Conservation (phyloP, 2,329 filamentous ascomycete species). For the Cercospora nicotianae region DNA sequence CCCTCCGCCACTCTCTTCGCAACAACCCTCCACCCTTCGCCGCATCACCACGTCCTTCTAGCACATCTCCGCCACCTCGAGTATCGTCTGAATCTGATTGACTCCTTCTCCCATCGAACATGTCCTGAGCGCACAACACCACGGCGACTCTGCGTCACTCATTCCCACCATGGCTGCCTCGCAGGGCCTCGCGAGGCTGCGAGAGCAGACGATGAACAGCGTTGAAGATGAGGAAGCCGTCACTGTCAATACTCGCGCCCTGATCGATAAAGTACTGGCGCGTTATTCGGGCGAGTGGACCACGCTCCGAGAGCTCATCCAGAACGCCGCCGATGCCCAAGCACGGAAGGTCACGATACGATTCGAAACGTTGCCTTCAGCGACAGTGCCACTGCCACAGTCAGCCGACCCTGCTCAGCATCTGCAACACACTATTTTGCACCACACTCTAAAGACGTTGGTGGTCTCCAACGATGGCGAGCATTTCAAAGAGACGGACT, state of each 20-base stretch:
- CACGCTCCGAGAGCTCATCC: constrained; percentile 84
- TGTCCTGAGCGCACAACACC: constrained; percentile 3
- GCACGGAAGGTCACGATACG: constrained; percentile 86
- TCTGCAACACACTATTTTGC: constrained; percentile 77
- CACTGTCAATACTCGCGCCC: constrained; percentile 91
- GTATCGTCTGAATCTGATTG: not conserved
- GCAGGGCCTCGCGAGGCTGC: constrained; percentile 52
- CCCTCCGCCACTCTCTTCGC: not conserved
- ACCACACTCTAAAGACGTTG: constrained; percentile 85
- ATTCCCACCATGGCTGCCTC: constrained; percentile 28
- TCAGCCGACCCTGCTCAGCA: constrained; percentile 67
- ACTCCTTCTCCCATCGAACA: not conserved
- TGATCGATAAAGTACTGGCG: constrained; percentile 97
- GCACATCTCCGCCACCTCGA: constrained; percentile 6
- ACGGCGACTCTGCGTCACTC: not conserved
- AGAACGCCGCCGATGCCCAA: constrained; percentile 97
- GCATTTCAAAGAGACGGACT: constrained; percentile 85
- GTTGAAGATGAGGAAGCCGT: constrained; percentile 94
- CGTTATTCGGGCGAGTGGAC: constrained; percentile 95
- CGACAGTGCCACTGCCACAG: constrained; percentile 67
- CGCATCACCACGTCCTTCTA: not conserved
- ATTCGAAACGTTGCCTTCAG: constrained; percentile 87
- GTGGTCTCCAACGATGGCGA: constrained; percentile 91
- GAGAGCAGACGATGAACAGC: constrained; percentile 81
- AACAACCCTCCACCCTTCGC: not conserved